Percentiles rank a stretch among this genome's conserved stretches.
Conservation (phyloP, 148 eudicot genomes). For the Rhododendron ovatum region DNA sequence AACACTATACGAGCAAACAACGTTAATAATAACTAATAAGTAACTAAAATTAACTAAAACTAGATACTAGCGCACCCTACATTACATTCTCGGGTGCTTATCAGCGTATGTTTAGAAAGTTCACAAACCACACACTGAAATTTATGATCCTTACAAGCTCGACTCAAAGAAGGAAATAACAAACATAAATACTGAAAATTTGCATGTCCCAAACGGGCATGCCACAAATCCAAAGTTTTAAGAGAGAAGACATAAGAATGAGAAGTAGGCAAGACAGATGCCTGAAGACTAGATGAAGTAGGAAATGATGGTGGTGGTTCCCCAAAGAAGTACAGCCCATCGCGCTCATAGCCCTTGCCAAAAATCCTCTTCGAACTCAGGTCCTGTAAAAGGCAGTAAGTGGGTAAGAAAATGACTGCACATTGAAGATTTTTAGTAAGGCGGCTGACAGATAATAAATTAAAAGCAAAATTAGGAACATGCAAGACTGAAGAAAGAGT, state of each 20-base stretch:
- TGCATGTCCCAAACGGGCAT: no score
- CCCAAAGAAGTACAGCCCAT: not conserved
- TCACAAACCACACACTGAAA: no score
- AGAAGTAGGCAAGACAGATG: not conserved
- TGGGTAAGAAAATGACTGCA: not conserved
- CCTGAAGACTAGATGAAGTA: not conserved
- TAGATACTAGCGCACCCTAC: no score
- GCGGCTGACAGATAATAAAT: not conserved
- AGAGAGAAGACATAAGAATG: not conserved
- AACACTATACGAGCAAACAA: no score
- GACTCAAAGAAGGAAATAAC: no score
- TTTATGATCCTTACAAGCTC: no score
- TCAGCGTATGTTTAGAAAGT: no score
- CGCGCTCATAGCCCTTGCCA: not conserved
- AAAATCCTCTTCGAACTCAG: not conserved
- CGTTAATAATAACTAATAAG: no score
- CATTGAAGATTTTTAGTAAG: not conserved
- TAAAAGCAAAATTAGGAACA: not conserved
- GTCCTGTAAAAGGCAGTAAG: not conserved
- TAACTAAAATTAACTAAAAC: no score
- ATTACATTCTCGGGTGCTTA: no score
- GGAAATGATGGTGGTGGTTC: not conserved
- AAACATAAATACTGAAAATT: no score
- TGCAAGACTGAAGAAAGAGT: not conserved
- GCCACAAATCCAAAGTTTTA: not conserved